These are phyloP conservation scores for Ganoderma resinaceum DNA, from an alignment of 1,284 basidiomycete species.

Conservation along the genomic window DNA sequence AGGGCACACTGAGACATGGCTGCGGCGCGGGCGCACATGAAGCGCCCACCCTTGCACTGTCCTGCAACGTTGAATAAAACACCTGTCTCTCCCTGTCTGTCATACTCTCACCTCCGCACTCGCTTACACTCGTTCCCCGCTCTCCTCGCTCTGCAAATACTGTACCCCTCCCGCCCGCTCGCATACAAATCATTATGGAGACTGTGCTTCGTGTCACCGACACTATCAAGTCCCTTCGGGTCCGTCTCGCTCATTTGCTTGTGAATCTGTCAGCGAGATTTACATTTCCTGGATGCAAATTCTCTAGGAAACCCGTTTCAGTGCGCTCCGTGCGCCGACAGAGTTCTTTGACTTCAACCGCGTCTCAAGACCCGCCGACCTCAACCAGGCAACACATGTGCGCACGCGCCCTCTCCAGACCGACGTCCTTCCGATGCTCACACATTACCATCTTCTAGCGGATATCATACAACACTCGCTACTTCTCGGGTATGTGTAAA, in stretches of 20 bases:
- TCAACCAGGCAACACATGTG: constrained; percentile 75
- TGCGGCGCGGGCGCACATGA: constrained; percentile 25
- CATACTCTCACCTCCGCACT: constrained; percentile 21
- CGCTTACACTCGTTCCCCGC: constrained; percentile 12
- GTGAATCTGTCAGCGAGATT: constrained; percentile 9
- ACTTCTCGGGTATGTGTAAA: constrained; percentile 74
- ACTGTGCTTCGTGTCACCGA: constrained; percentile 67
- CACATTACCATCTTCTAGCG: constrained; percentile 55
- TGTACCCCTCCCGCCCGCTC: not conserved
- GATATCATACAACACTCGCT: constrained; percentile 94
- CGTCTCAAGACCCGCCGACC: constrained; percentile 80
- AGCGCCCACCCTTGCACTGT: not conserved
- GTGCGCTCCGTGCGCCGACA: constrained; percentile 77
- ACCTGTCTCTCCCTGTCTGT: constrained; percentile 8
- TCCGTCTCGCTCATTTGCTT: constrained; percentile 43
- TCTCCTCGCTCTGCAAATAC: constrained; percentile 16
- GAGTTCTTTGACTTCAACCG: constrained; percentile 94
- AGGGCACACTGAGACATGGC: constrained; percentile 15
- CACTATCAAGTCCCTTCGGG: constrained; percentile 75
- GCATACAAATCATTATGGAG: constrained; percentile 55
- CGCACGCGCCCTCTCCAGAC: constrained; percentile 36
- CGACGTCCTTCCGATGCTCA: not conserved
- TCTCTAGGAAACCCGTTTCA: constrained; percentile 81
- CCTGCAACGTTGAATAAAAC: constrained; percentile 24
- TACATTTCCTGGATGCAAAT: constrained; percentile 8